phyloP scores from a whole-genome alignment of 495 filamentous ascomycete species.

The Penicillium riverlandense region DNA sequence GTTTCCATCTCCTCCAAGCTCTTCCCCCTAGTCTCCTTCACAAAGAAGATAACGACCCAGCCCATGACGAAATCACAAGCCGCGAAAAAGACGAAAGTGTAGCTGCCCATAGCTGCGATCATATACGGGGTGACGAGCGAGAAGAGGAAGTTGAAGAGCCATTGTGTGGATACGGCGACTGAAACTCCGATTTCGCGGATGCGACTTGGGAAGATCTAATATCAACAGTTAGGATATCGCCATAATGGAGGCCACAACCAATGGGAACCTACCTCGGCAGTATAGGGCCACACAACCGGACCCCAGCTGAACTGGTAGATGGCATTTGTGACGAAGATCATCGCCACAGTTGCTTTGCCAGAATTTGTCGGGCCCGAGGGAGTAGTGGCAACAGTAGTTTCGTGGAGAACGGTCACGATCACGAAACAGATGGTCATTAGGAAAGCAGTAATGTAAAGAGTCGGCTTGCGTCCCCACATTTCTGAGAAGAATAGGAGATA shows the following conservation, averaged over 20 bases:
- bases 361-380: slow-evolving; percentile 16
- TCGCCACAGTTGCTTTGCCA: slow-evolving; percentile 38
- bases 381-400: slow-evolving; percentile 8
- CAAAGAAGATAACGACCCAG: slow-evolving; percentile 49
- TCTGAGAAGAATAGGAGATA: slow-evolving; percentile 48
- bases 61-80: slow-evolving; percentile 31
- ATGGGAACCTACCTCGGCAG: slow-evolving; percentile 22
- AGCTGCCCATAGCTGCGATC: slow-evolving; percentile 36
- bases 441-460: slow-evolving; percentile 45
- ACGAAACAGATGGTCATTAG: slow-evolving; percentile 42
- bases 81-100: slow-evolving; percentile 42
- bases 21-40: slow-evolving; percentile 55
- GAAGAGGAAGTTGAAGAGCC: slow-evolving; percentile 47
- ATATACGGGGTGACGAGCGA: slow-evolving; percentile 42
- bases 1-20: slow-evolving; percentile 41
- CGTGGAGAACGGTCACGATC: slow-evolving; percentile 36
- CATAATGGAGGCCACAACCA: background rate
- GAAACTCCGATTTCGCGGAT: slow-evolving; percentile 41
- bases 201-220: slow-evolving; percentile 39
- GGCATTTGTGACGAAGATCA: slow-evolving; percentile 41
- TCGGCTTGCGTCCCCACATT: slow-evolving; percentile 45
- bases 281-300: slow-evolving; percentile 44
- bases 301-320: slow-evolving; percentile 46
- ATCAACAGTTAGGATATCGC: background rate
- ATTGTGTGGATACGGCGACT: slow-evolving; percentile 35